Evolutionary conservation across 495 filamentous ascomycete genomes (phyloP), one percentile per base, ranked within the genome.

Genomic region (Tuber magnatum): DNA sequence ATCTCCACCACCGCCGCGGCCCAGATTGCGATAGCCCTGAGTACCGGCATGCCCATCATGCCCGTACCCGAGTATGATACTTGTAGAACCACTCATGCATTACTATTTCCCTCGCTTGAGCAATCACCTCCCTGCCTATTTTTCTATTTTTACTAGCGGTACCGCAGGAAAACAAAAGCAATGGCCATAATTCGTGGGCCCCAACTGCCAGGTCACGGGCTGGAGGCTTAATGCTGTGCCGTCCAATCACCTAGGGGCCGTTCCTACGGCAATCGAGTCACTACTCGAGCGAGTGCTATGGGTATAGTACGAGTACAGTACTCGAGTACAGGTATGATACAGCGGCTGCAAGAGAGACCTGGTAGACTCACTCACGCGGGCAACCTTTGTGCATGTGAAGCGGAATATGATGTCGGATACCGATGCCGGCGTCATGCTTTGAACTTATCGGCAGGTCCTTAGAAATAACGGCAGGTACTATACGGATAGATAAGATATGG

Each of bases 311-410:
- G 2, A 40, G 3, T 40, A 40, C 39, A 40, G 39, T 40, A n/a
- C n/a, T n/a, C n/a, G n/a, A n/a, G n/a, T n/a, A n/a, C n/a, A n/a
- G n/a, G n/a, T n/a, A n/a, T n/a, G n/a, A n/a, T 40, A 40, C 39
- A 40, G 39, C 7, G 22, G 6, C 48, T 7, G 39, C 8, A 1
- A 32, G 32, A 61, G 56, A 10, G n/a, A 61, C n/a, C 56, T 61
- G 56, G 56, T n/a, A 61, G 56, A 61, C 56, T 61, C 56, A 61
- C 56, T 61, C 56, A 61, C 56, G n/a, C 12, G 56, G 56, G 16
- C 56, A 61, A 6, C n/a, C 56, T 61, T 32, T 61, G 56, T 28
- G 24, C 28, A 1, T 1, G 24, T 32, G 32, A 32, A 28, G 56
- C 14, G n/a, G 56, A 16, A 16, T 16, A 61, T 32, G 56, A 32